Base-by-base conservation (phyloP, 1,284 basidiomycete species). In the Jaminaea rosea region DNA sequence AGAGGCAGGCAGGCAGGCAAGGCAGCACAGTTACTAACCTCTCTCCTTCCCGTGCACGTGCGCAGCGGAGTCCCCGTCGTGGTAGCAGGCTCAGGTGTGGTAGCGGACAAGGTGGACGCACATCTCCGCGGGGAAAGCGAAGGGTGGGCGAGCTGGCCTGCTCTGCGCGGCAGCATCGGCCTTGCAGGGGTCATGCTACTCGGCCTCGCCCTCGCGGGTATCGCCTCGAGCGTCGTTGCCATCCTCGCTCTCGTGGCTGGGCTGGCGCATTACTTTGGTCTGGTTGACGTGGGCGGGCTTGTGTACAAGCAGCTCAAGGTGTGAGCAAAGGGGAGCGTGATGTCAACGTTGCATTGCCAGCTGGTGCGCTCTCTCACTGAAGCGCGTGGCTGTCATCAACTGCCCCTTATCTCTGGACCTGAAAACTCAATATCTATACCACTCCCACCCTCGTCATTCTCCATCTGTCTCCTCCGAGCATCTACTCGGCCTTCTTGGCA, bases 401-500 rank as follows among this genome's bases (percentile, higher is more conserved):
- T n/a, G n/a, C n/a, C n/a, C n/a, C n/a, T n/a, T n/a, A n/a, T n/a
- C n/a, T n/a, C n/a, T n/a, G n/a, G n/a, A n/a, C n/a, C n/a, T n/a
- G n/a, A n/a, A n/a, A n/a, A n/a, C n/a, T n/a, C n/a, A n/a, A n/a
- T n/a, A n/a, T n/a, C n/a, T n/a, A n/a, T n/a, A n/a, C n/a, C n/a
- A n/a, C n/a, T n/a, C n/a, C n/a, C n/a, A n/a, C n/a, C n/a, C n/a
- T n/a, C n/a, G n/a, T n/a, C n/a, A n/a, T n/a, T n/a, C n/a, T n/a
- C n/a, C n/a, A n/a, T n/a, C n/a, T n/a, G n/a, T n/a, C n/a, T n/a
- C 17, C 21, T 42, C 17, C 5, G 13, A 4, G 7, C 39, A n/a
- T 49, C 37, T 72, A 85, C 69, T 89, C 84, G 49, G 86, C 85
- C 80, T 88, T 88, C 80, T 88, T 87, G 47, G 78, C 76, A 26